These are phyloP conservation scores for Dothidotthia symphoricarpi DNA, from an alignment of 2,329 filamentous ascomycete species.

Conservation along the genomic window DNA sequence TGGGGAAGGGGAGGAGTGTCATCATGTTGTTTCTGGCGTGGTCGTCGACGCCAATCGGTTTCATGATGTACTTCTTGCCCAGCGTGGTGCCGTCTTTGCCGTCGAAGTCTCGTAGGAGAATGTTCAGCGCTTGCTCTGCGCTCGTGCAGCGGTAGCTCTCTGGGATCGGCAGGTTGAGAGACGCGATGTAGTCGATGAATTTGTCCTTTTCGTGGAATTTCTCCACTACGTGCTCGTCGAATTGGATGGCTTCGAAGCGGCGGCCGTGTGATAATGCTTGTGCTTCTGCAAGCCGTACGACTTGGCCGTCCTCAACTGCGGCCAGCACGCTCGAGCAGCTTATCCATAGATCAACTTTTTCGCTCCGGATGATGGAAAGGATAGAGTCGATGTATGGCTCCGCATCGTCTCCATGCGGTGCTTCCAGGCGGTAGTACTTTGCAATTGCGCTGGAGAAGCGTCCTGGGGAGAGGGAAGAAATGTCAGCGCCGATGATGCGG, in stretches of 20 bases:
- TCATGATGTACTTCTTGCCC: conserved; percentile 61
- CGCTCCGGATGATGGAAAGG: conserved; percentile 57
- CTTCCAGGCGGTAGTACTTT: conserved; percentile 53
- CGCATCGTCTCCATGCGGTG: conserved; percentile 34
- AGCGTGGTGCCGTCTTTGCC: conserved; percentile 17
- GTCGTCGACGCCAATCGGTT: conserved; percentile 64
- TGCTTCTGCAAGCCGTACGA: conserved; percentile 51
- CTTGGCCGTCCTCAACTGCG: conserved; percentile 64
- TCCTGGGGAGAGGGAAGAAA: conserved; percentile 41
- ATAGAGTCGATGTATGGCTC: conserved; percentile 58
- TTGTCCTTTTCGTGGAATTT: conserved; percentile 63
- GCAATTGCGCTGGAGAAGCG: conserved; percentile 59
- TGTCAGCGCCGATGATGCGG: conserved; percentile 70
- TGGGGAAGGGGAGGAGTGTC: conserved; percentile 60
- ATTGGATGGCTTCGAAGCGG: conserved; percentile 62
- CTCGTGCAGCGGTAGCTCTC: conserved; percentile 54
- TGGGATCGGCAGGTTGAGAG: conserved; percentile 44
- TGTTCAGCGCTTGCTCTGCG: conserved; percentile 52
- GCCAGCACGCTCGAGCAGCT: conserved; percentile 68
- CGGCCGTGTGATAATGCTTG: conserved; percentile 52
- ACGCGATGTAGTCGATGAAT: conserved; percentile 60
- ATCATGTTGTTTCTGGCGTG: conserved; percentile 58
- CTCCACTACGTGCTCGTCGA: conserved; percentile 56
- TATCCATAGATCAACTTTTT: conserved; percentile 70
- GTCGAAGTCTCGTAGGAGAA: conserved; percentile 44